Conservation (phyloP, 805 yeast genomes). For the Phaffomyces antillensis region DNA sequence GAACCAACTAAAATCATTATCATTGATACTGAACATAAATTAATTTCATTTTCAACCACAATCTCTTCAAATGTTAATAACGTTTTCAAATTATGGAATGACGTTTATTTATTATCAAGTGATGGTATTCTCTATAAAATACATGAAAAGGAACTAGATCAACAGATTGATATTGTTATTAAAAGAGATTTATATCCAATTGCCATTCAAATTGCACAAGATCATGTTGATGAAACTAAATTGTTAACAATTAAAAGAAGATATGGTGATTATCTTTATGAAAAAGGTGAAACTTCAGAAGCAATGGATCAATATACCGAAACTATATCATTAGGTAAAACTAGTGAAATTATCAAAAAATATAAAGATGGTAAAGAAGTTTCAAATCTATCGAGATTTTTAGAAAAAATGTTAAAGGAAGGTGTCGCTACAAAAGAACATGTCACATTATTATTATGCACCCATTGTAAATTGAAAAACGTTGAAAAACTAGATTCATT, state of each 20-base stretch:
- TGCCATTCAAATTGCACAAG: slow-evolving; percentile 62
- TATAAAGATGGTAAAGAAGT: slow-evolving; percentile 75
- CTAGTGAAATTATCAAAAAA: slow-evolving; percentile 72
- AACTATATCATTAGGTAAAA: slow-evolving; percentile 45
- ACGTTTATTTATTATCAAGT: slow-evolving; percentile 53
- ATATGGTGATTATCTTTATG: slow-evolving; percentile 69
- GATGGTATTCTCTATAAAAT: slow-evolving; percentile 72
- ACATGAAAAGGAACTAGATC: slow-evolving; percentile 58
- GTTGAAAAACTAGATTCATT: slow-evolving; percentile 51
- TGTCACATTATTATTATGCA: slow-evolving; percentile 68
- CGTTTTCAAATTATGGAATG: slow-evolving; percentile 49
- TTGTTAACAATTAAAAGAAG: slow-evolving; percentile 39
- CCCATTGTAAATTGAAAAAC: slow-evolving; percentile 70
- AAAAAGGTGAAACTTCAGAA: slow-evolving; percentile 54
- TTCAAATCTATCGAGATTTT: slow-evolving; percentile 50
- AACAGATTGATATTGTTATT: slow-evolving; percentile 60
- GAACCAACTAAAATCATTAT: slow-evolving; percentile 53
- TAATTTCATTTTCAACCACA: slow-evolving; percentile 61
- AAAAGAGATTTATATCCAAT: slow-evolving; percentile 64
- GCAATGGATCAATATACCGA: slow-evolving; percentile 72
- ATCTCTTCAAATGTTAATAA: slow-evolving; percentile 60
- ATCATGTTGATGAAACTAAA: slow-evolving; percentile 21
- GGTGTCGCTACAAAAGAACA: slow-evolving; percentile 69
- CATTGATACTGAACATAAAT: slow-evolving; percentile 62
- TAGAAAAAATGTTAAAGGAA: slow-evolving; percentile 50